A percentile compares a stretch with the other conserved stretches of the same genome.
phyloP scores from a whole-genome alignment of 1,139 yeast genomes.

The Ashbya aceris region DNA sequence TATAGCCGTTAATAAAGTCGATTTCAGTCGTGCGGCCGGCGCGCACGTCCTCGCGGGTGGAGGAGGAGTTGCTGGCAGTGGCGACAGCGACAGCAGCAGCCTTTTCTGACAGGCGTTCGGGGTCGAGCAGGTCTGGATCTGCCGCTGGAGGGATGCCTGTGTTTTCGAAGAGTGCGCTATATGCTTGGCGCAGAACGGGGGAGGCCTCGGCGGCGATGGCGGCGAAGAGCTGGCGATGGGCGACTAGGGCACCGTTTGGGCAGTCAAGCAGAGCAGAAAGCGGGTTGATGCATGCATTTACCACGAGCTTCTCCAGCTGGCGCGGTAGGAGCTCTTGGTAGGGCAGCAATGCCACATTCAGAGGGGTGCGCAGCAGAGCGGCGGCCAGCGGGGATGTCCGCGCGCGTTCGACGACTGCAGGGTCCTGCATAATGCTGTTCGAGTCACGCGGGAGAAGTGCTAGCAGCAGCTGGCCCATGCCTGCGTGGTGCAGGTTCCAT shows the following conservation, averaged over 20 bases:
- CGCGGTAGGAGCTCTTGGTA: constrained; percentile 49
- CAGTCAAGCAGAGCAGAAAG: constrained; percentile 69
- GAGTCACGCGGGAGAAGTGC: constrained; percentile 35
- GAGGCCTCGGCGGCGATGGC: constrained; percentile 44
- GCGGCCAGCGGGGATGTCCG: constrained; percentile 16
- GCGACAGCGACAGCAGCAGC: constrained; percentile 41
- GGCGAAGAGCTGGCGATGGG: constrained; percentile 34
- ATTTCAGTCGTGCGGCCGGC: constrained; percentile 61
- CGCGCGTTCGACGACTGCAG: constrained; percentile 7
- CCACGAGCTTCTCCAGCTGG: constrained; percentile 68
- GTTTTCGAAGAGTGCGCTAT: constrained; percentile 24
- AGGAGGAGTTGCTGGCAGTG: constrained; percentile 55
- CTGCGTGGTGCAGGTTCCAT: constrained; percentile 44
- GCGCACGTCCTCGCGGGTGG: constrained; percentile 79
- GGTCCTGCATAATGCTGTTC: constrained; percentile 18
- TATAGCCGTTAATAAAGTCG: constrained; percentile 69
- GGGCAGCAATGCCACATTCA: constrained; percentile 39
- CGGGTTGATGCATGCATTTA: constrained; percentile 79
- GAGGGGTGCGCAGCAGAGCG: constrained; percentile 23
- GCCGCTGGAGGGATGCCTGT: constrained; percentile 26
- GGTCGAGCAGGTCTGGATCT: constrained; percentile 30
- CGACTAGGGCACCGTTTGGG: constrained; percentile 58
- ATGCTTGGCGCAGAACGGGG: constrained; percentile 31
- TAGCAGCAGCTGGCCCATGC: constrained; percentile 50
- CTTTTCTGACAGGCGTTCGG: constrained; percentile 35